Conservation (phyloP, 257 asterid species). For the Solanum pimpinellifolium region DNA sequence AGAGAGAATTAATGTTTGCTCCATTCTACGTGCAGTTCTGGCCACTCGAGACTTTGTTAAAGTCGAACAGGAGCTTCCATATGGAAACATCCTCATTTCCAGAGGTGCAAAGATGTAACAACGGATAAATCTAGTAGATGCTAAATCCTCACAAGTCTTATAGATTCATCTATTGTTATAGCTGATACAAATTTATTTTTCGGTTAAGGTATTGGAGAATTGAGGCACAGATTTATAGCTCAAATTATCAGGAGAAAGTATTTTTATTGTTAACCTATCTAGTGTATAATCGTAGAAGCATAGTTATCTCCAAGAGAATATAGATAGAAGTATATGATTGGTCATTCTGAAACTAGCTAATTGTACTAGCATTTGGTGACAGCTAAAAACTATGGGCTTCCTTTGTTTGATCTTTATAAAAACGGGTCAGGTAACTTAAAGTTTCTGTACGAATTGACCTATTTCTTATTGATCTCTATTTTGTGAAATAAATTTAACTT, state of each 20-base stretch:
- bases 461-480: background rate
- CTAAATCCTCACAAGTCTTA: background rate
- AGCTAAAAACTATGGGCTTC: background rate
- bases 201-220: background rate
- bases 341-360: background rate
- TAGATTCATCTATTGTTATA: background rate
- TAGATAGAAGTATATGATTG: background rate
- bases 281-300: background rate
- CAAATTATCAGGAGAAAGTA: background rate
- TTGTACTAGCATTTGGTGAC: background rate
- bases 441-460: background rate
- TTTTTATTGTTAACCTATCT: background rate
- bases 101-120: slow-evolving; percentile 72
- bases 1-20: background rate
- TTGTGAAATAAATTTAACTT: too few species aligned
- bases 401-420: background rate
- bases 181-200: background rate
- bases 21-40: slow-evolving; percentile 43
- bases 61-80: slow-evolving; percentile 54
- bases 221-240: background rate
- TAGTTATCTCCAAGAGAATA: background rate
- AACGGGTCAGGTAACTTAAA: background rate
- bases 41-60: slow-evolving; percentile 51
- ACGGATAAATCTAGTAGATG: background rate
- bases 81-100: slow-evolving; percentile 72